phyloP scores from a whole-genome alignment of 306 rosid genomes.

The Astragalus membranaceus region DNA sequence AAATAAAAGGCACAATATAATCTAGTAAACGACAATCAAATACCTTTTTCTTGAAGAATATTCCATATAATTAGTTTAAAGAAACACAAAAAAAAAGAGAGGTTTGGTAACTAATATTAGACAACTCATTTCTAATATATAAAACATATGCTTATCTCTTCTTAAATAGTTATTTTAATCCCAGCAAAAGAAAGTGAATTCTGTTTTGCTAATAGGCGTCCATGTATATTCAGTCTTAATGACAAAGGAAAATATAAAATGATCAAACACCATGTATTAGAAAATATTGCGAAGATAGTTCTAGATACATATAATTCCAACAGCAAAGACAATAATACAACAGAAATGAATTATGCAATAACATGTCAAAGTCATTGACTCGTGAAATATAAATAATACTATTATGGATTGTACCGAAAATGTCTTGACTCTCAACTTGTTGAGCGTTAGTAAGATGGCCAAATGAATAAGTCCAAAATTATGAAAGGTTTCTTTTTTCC shows the following conservation, averaged over 20 bases:
- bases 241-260: not conserved
- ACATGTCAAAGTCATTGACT: constrained; percentile 5
- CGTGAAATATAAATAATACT: not conserved
- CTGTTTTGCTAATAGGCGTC: not conserved
- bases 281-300: not conserved
- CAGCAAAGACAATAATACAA: not conserved
- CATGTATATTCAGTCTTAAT: too few species aligned
- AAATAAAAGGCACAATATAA: not conserved
- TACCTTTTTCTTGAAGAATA: not conserved
- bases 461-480: too few species aligned
- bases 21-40: not conserved
- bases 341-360: not conserved
- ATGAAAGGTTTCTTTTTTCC: too few species aligned
- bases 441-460: not conserved
- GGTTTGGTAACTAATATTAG: not conserved
- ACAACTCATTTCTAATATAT: too few species aligned
- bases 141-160: not conserved
- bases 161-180: not conserved
- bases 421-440: not conserved
- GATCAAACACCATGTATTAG: not conserved
- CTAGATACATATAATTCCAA: not conserved
- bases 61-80: not conserved
- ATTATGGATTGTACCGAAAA: not conserved
- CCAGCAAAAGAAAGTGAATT: not conserved
- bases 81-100: not conserved